A percentile compares a stretch with the other conserved stretches of the same genome.
phyloP scores from a whole-genome alignment of 2,329 filamentous ascomycete genomes.

The Fulvia fulva region DNA sequence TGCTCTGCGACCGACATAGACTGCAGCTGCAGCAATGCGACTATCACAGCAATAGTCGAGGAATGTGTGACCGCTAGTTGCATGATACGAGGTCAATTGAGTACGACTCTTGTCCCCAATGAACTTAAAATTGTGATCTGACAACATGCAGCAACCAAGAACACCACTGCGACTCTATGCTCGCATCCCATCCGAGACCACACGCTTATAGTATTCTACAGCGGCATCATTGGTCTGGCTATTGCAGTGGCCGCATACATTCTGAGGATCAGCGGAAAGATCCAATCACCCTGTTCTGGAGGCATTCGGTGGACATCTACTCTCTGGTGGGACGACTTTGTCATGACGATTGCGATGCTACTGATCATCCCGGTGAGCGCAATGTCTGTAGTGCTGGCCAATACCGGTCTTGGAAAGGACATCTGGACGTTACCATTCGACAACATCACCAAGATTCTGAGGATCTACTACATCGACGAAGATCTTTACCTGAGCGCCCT shows the following conservation, averaged over 20 bases:
- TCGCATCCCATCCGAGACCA: constrained; percentile 12
- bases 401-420: constrained; percentile 24
- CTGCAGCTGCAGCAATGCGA: constrained; percentile 17
- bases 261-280: constrained; percentile 8
- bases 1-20: constrained; percentile 18
- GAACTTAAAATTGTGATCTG: background rate
- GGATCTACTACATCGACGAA: constrained; percentile 17
- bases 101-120: background rate
- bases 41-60: constrained; percentile 5
- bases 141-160: constrained; percentile 12
- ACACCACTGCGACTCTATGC: constrained; percentile 18
- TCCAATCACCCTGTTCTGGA: background rate
- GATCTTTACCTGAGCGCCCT: constrained; percentile 16
- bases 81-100: constrained; percentile 13
- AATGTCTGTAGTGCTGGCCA: constrained; percentile 11
- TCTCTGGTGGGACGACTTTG: constrained; percentile 20
- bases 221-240: constrained; percentile 11
- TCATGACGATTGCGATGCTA: constrained; percentile 14
- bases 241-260: constrained; percentile 13
- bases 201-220: constrained; percentile 5
- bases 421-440: constrained; percentile 19
- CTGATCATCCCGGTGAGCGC: constrained; percentile 12
- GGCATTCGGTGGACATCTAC: constrained; percentile 7
- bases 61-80: constrained; percentile 10
- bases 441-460: constrained; percentile 17